These are phyloP conservation scores for Triangularia verruculosa DNA, from an alignment of 2,329 filamentous ascomycete species.

Conservation along the genomic window DNA sequence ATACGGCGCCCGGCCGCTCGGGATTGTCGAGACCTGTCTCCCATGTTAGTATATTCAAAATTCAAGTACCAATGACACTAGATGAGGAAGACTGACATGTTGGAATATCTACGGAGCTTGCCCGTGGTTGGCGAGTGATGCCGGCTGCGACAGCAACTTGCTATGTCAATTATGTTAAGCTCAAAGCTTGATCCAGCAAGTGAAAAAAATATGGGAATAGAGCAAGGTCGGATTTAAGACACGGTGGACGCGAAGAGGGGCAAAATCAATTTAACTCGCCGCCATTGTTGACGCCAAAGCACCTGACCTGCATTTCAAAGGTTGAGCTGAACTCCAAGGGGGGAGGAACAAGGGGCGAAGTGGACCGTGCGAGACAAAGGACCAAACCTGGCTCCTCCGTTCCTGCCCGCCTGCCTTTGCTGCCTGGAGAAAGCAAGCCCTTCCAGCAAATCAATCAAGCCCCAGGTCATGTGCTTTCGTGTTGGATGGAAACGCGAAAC, in stretches of 20 bases:
- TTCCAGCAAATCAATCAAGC: constrained; percentile 16
- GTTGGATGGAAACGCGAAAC: constrained; percentile 22
- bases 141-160: too few species aligned
- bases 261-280: constrained; percentile 24
- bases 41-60: constrained; percentile 5
- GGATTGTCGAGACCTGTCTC: constrained; percentile 24
- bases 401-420: constrained; percentile 10
- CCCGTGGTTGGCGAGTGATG: too few species aligned
- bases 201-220: neutral
- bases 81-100: constrained; percentile 13
- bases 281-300: constrained; percentile 25
- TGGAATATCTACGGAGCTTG: constrained; percentile 1
- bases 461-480: constrained; percentile 27
- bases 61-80: neutral
- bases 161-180: neutral
- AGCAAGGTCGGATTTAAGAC: constrained; percentile 7
- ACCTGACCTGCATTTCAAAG: constrained; percentile 19
- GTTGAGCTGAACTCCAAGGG: neutral
- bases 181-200: neutral
- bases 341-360: neutral
- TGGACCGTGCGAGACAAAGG: constrained; percentile 5
- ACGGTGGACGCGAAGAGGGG: constrained; percentile 29
- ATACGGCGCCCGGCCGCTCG: constrained; percentile 29
- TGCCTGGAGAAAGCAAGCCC: constrained; percentile 14
- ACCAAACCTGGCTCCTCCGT: neutral